Conservation (phyloP, 805 yeast genomes). For the Osmozyma mogii region DNA sequence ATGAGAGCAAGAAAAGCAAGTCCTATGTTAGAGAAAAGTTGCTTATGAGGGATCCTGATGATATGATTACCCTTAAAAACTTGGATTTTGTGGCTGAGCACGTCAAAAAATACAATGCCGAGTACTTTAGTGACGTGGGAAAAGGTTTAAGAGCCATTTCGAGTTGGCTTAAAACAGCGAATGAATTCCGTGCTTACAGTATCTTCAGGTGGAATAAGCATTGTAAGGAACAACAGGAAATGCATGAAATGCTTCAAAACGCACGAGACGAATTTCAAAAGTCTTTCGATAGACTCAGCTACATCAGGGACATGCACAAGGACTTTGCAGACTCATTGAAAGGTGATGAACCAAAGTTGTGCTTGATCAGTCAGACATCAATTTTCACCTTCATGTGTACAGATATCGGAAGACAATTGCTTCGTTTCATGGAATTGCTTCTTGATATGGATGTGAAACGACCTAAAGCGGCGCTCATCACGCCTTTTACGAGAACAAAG, state of each 20-base stretch:
- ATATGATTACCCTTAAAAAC: constrained; percentile 13
- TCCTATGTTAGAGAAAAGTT: constrained; percentile 13
- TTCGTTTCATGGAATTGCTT: constrained; percentile 14
- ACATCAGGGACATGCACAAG: constrained; percentile 4
- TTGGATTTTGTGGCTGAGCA: constrained; percentile 18
- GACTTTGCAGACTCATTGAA: constrained; percentile 2
- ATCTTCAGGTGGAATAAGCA: constrained; percentile 6
- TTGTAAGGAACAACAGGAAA: constrained; percentile 9
- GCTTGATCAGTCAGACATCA: constrained; percentile 18
- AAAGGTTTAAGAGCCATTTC: constrained; percentile 11
- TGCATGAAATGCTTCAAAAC: constrained; percentile 8
- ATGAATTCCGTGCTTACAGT: constrained; percentile 18
- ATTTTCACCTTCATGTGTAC: constrained; percentile 15
- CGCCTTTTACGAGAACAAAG: constrained; percentile 10
- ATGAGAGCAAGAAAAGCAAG: constrained; percentile 16
- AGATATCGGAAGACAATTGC: constrained; percentile 9
- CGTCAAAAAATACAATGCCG: constrained; percentile 12
- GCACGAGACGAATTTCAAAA: constrained; percentile 7
- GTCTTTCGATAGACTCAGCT: constrained; percentile 4
- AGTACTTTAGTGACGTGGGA: constrained; percentile 12
- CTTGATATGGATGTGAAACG: constrained; percentile 14
- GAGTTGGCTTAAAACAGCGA: constrained; percentile 23
- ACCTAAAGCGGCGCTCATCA: constrained; percentile 14
- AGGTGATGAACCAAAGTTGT: constrained; percentile 19
- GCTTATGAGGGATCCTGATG: constrained; percentile 8